Evolutionary conservation across 1,284 basidiomycete genomes (phyloP), one percentile per base, ranked within the genome.

Genomic region (Somion occarium): DNA sequence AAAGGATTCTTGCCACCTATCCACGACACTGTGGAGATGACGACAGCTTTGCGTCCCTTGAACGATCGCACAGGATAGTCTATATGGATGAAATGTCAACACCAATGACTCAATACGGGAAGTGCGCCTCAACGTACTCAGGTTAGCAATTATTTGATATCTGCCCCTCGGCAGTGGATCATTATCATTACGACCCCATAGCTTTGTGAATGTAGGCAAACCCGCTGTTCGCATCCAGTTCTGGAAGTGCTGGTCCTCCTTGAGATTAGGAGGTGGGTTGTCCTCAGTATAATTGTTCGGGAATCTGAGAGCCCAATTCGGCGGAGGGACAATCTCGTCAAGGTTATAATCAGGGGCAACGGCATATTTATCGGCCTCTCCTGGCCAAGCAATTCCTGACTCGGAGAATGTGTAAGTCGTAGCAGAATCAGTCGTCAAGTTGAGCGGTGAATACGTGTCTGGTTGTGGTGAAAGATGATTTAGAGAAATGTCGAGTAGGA

Each of bases 191-290:
- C 97, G 78, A 24, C 86, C 93, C 67, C 91, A 98, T 19, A 98
- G 74, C 71, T 98, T 98, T 41, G 93, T 85, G 72, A 99, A 99
- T 1, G 95, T 98, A 1, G 97, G 96, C 50, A 99, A 73, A 20
- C 95, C 96, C 1, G 97, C 93, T 1, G 93, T 96, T 54, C 96
- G 84, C 97, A 99, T 99, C 97, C 97, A 99, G 61, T 98, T 95
- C 71, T 98, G 94, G 75, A 99, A 98, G 65, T 94, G 95, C 69
- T 99, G 92, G 66, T 99, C 84, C 1, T 69, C 63, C 48, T 74
- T 73, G 27, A 98, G 75, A 64, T 98, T 75, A 11, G 93, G 95
- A 30, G 90, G 82, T n/a, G 76, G 76, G 52, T 75, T 82, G 7
- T 72, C 70, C 3, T 73, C 68, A 2, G 82, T 83, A 73, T 98